These are phyloP conservation scores for Juglanconis juglandina DNA, from an alignment of 2,329 filamentous ascomycete genomes.

Conservation along the genomic window DNA sequence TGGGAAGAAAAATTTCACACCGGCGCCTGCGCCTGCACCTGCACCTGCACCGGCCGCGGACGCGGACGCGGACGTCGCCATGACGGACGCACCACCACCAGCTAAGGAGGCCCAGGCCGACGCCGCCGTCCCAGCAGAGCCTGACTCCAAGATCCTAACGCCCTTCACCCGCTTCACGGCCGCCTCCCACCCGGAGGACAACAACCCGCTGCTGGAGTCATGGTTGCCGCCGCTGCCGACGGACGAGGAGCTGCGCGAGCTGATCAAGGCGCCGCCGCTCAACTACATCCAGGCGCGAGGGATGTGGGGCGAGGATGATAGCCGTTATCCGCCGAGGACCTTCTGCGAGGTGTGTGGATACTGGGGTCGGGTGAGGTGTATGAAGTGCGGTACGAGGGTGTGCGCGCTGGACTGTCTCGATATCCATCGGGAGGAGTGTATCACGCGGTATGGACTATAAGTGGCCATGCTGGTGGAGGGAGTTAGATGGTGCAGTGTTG, in stretches of 20 bases:
- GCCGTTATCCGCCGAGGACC: conserved; percentile 25
- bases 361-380: conserved; percentile 73
- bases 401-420: conserved; percentile 74
- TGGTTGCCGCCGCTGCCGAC: conserved; percentile 56
- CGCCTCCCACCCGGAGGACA: conserved; percentile 44
- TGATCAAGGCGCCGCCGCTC: conserved; percentile 63
- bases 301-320: conserved; percentile 37
- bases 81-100: conserved; percentile 34
- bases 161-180: conserved; percentile 32
- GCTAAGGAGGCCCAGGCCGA: conserved; percentile 11
- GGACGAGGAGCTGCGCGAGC: conserved; percentile 58
- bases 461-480: not conserved
- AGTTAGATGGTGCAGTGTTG: not conserved
- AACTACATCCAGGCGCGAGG: conserved; percentile 64
- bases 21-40: conserved; percentile 5
- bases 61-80: conserved; percentile 33
- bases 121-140: conserved; percentile 22
- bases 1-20: conserved; percentile 9
- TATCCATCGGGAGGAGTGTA: conserved; percentile 68
- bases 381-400: conserved; percentile 74
- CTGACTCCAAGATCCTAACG: conserved; percentile 32
- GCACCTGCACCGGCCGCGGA: not conserved
- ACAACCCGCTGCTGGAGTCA: conserved; percentile 56
- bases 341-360: conserved; percentile 83
- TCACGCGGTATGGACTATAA: conserved; percentile 58